phyloP scores from a whole-genome alignment of 1,284 basidiomycete genomes.

The Phenoliferia sp. region DNA sequence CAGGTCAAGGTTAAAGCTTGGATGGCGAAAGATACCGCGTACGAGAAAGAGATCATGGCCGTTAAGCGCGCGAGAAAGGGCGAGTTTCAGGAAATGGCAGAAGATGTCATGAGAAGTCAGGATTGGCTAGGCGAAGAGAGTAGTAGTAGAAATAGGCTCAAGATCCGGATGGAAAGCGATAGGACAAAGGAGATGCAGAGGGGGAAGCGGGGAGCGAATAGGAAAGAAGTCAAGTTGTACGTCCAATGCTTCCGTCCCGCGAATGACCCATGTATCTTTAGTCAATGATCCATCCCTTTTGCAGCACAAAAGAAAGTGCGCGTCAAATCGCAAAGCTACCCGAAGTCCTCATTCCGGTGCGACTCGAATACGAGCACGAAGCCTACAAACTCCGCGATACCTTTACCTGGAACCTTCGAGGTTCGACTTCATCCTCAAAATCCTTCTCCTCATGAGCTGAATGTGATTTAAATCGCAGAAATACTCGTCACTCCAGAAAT shows the following conservation, averaged over 20 bases:
- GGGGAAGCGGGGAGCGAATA: conserved; percentile 34
- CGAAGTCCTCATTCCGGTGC: conserved; percentile 84
- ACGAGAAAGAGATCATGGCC: conserved; percentile 43
- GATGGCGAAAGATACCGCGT: conserved; percentile 53
- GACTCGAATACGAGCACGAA: conserved; percentile 86
- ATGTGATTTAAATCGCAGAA: conserved; percentile 51
- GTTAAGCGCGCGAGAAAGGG: conserved; percentile 38
- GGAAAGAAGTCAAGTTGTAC: conserved; percentile 44
- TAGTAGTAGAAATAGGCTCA: conserved; percentile 10
- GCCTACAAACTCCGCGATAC: conserved; percentile 91
- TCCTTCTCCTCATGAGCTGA: conserved; percentile 3
- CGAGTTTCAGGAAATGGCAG: conserved; percentile 21
- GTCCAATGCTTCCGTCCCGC: no score
- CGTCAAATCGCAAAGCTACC: conserved; percentile 57
- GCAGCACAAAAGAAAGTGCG: conserved; percentile 59
- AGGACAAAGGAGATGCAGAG: conserved; percentile 22
- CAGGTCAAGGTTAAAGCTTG: conserved; percentile 48
- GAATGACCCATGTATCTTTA: no score
- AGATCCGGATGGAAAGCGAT: conserved; percentile 19
- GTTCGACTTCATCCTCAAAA: conserved; percentile 47
- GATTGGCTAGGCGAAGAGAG: conserved; percentile 33
- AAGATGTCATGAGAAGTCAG: conserved; percentile 25
- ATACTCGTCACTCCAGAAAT: conserved; percentile 79
- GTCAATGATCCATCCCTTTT: not conserved
- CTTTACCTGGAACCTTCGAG: conserved; percentile 93